Evolutionary conservation across 352 stramenopile species (phyloP).

Genomic region (Pythium guiyangense): DNA sequence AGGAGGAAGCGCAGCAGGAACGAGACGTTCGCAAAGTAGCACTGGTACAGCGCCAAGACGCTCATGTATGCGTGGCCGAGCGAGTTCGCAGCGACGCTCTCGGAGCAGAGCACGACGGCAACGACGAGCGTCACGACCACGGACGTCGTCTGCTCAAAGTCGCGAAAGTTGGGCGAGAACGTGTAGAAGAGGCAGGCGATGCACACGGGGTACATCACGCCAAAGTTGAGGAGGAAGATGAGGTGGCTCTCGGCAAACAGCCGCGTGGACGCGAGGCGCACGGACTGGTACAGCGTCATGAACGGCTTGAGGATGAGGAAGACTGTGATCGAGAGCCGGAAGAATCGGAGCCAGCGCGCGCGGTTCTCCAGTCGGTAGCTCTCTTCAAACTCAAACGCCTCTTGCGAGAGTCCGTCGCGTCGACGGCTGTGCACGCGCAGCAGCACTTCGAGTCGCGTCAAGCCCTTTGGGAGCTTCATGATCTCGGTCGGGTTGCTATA

Average conservation of each 20-base stretch:
- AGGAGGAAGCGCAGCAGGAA: constrained; percentile 58
- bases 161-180: constrained; percentile 58
- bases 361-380: constrained; percentile 71
- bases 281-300: constrained; percentile 70
- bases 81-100: constrained; percentile 65
- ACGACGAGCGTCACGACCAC: constrained; percentile 53
- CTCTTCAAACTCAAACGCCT: constrained; percentile 66
- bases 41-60: constrained; percentile 75
- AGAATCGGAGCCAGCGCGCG: constrained; percentile 60
- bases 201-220: constrained; percentile 66
- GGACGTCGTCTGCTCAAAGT: constrained; percentile 53
- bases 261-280: constrained; percentile 36
- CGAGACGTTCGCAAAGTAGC: constrained; percentile 78
- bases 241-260: constrained; percentile 52
- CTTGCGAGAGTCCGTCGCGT: constrained; percentile 29
- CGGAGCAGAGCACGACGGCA: constrained; percentile 52
- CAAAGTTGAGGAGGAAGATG: constrained; percentile 78
- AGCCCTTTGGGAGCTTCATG: constrained; percentile 68
- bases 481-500: constrained; percentile 41
- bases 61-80: constrained; percentile 77
- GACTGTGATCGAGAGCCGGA: constrained; percentile 58
- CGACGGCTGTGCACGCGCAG: constrained; percentile 44
- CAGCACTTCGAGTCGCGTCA: constrained; percentile 64
- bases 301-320: constrained; percentile 70
- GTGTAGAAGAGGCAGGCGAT: constrained; percentile 58